Conservation (phyloP, 2,329 filamentous ascomycete species). For the Microascus cirrosus region DNA sequence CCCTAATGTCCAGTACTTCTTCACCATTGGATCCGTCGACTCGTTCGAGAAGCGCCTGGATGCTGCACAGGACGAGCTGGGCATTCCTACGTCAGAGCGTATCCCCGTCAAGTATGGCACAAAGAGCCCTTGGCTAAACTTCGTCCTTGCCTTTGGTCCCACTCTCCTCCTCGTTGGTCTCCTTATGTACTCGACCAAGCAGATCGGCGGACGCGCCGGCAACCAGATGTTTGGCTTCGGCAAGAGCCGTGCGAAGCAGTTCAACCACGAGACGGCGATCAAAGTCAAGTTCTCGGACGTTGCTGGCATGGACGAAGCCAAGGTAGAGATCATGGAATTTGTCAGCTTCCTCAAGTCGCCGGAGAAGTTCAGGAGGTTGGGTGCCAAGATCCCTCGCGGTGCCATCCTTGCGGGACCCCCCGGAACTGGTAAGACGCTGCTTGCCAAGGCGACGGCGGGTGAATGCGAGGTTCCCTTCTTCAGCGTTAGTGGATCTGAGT, state of each 20-base stretch:
- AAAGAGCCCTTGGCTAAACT: slow-evolving; percentile 54
- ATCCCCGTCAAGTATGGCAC: slow-evolving; percentile 87
- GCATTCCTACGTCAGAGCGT: slow-evolving; percentile 75
- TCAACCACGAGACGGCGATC: slow-evolving; percentile 93
- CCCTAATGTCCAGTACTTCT: slow-evolving; percentile 71
- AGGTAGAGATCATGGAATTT: slow-evolving; percentile 98
- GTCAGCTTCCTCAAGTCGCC: slow-evolving; percentile 94
- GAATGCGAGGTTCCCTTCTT: slow-evolving; percentile 97
- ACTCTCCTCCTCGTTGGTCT: slow-evolving; percentile 78
- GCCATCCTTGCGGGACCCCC: slow-evolving; percentile 96
- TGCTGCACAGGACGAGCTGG: slow-evolving; percentile 75
- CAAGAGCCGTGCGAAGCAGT: slow-evolving; percentile 90
- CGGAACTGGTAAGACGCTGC: slow-evolving; percentile 93
- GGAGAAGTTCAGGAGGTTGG: slow-evolving; percentile 82
- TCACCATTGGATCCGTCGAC: slow-evolving; percentile 90
- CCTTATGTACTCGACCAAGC: slow-evolving; percentile 67
- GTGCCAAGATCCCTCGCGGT: slow-evolving; percentile 94
- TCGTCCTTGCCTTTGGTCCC: slow-evolving; percentile 72
- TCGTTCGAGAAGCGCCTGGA: slow-evolving; percentile 85
- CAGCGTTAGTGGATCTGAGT: slow-evolving; percentile 96
- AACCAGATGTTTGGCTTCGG: slow-evolving; percentile 91
- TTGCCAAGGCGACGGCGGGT: slow-evolving; percentile 94
- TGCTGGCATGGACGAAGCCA: slow-evolving; percentile 96
- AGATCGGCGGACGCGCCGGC: slow-evolving; percentile 57
- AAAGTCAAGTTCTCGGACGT: slow-evolving; percentile 97